Evolutionary conservation across 495 filamentous ascomycete genomes (phyloP).

Genomic region (Stereocaulon alpinum): DNA sequence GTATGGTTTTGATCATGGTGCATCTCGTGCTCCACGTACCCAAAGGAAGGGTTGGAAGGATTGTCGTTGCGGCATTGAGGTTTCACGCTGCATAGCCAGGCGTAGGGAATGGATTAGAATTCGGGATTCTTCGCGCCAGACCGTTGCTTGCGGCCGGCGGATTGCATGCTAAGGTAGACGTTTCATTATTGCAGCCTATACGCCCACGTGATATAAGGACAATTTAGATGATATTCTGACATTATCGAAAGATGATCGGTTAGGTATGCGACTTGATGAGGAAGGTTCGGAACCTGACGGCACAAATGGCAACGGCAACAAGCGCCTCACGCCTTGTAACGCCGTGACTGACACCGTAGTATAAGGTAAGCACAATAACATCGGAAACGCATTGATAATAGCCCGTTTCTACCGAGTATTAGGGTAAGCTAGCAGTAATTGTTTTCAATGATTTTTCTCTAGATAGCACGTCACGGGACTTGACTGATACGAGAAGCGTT

Average conservation of each 20-base stretch:
- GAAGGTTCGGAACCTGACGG: too few species aligned
- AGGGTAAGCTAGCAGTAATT: too few species aligned
- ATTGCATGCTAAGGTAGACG: not conserved
- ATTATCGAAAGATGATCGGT: too few species aligned
- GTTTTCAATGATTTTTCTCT: too few species aligned
- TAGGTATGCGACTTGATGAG: too few species aligned
- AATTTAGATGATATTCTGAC: too few species aligned
- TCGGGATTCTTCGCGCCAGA: not conserved
- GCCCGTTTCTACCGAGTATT: too few species aligned
- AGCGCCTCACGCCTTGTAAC: too few species aligned
- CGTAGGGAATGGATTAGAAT: not conserved
- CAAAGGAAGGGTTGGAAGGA: not conserved
- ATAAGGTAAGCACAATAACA: too few species aligned
- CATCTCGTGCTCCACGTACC: not conserved
- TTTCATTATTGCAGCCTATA: not conserved
- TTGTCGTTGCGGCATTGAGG: not conserved
- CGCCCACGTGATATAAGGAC: not conserved
- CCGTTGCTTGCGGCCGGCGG: not conserved
- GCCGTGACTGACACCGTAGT: too few species aligned
- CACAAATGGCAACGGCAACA: too few species aligned
- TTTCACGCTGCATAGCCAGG: constrained; percentile 1
- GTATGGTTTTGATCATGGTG: not conserved
- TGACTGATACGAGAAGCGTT: not conserved
- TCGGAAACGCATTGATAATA: too few species aligned
- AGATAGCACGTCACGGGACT: not conserved